These are phyloP conservation scores for Hymenochaete sp. DNA, from an alignment of 1,284 basidiomycete species.

Conservation along the genomic window DNA sequence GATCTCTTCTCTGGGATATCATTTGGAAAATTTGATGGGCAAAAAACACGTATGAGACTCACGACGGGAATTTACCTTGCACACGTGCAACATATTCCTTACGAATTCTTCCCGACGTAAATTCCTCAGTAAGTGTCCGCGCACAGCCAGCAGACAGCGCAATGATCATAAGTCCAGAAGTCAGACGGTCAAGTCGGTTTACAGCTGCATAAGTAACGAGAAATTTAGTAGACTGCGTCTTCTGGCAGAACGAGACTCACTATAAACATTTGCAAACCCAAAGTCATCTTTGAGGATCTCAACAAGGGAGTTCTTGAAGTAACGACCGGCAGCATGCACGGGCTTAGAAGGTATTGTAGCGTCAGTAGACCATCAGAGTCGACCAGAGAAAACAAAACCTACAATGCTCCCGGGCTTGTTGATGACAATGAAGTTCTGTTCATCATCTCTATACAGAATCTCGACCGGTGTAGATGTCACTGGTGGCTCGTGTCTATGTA, in stretches of 20 bases:
- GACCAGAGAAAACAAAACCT: conserved; percentile 15
- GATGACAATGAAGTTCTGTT: conserved; percentile 82
- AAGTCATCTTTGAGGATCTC: conserved; percentile 85
- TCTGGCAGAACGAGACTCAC: conserved; percentile 38
- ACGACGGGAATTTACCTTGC: conserved; percentile 78
- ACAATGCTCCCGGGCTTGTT: conserved; percentile 93
- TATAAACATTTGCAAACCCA: conserved; percentile 75
- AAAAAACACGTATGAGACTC: conserved; percentile 26
- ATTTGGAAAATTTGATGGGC: not conserved
- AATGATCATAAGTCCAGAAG: conserved; percentile 94
- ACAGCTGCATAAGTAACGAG: conserved; percentile 51
- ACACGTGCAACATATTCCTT: conserved; percentile 92
- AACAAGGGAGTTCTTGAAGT: conserved; percentile 80
- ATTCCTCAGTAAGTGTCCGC: conserved; percentile 69
- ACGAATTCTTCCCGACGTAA: conserved; percentile 68
- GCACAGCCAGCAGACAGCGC: conserved; percentile 73
- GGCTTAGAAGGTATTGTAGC: conserved; percentile 41
- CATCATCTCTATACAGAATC: conserved; percentile 70
- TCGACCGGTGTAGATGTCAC: conserved; percentile 83
- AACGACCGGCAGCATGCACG: conserved; percentile 84
- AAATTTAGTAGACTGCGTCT: not conserved
- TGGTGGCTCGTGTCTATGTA: conserved; percentile 94
- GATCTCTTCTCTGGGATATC: conserved; percentile 56
- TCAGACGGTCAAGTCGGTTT: conserved; percentile 91
- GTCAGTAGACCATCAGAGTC: conserved; percentile 6